Conservation (phyloP, 164 flowering plant genomes). For the Aristolochia contorta region DNA sequence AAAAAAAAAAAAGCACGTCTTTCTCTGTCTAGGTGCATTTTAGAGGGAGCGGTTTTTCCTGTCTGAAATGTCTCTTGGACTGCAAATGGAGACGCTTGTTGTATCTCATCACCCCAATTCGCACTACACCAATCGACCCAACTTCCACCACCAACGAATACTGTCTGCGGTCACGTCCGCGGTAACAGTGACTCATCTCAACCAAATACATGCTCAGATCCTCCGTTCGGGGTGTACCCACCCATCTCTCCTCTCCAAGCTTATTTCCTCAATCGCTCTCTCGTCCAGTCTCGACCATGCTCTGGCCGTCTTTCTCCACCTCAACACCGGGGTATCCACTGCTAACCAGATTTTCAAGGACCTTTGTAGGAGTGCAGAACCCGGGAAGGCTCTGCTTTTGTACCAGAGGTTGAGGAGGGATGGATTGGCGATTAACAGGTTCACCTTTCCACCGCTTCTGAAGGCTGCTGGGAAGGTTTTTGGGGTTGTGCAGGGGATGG, state of each 20-base stretch:
- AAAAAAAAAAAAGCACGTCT: too few relatives aligned
- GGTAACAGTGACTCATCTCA: slow-evolving; percentile 27
- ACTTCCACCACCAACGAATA: slow-evolving; percentile 19
- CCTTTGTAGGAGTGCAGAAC: slow-evolving; percentile 31
- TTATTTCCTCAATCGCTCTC: slow-evolving; percentile 26
- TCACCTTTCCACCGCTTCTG: slow-evolving; percentile 52
- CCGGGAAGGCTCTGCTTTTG: slow-evolving; percentile 33
- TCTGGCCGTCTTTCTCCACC: slow-evolving; percentile 36
- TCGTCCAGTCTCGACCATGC: slow-evolving; percentile 42
- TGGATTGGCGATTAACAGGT: slow-evolving; percentile 36
- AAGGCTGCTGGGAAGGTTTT: slow-evolving; percentile 38
- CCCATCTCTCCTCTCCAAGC: slow-evolving; percentile 26
- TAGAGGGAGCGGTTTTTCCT: too few relatives aligned
- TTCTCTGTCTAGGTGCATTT: too few relatives aligned
- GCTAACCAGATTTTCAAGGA: slow-evolving; percentile 32
- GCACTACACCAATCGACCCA: neutral
- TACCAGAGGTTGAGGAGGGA: slow-evolving; percentile 32
- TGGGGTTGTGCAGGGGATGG: slow-evolving; percentile 39
- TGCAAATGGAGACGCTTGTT: too few relatives aligned
- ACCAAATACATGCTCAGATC: slow-evolving; percentile 50
- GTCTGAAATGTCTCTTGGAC: too few relatives aligned
- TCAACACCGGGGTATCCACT: slow-evolving; percentile 9
- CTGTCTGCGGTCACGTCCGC: slow-evolving; percentile 15
- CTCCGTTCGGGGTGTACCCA: slow-evolving; percentile 17
- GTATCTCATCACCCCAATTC: too few relatives aligned